A percentile compares a stretch with the other conserved stretches of the same genome.
phyloP scores from a whole-genome alignment of 2,329 filamentous ascomycete species.

The Stachybotrys chartarum region DNA sequence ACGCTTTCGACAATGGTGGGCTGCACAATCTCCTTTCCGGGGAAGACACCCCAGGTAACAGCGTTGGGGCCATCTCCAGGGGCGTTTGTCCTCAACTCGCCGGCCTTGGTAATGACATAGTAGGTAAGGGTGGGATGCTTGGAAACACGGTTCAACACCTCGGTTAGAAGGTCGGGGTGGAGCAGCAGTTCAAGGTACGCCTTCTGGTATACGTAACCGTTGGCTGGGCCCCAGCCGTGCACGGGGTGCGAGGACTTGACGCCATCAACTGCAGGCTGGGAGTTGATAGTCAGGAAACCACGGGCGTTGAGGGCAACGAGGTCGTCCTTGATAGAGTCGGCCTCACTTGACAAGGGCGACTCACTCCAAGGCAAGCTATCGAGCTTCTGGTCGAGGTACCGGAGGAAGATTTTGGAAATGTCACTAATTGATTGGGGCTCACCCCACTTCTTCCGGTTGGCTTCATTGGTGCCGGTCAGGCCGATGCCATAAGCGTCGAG shows the following conservation, averaged over 20 bases:
- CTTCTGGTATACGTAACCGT: slow-evolving; percentile 98
- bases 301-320: slow-evolving; percentile 78
- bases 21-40: slow-evolving; percentile 98
- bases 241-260: slow-evolving; percentile 80
- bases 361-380: slow-evolving; percentile 92
- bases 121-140: slow-evolving; percentile 79
- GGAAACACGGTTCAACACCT: slow-evolving; percentile 72
- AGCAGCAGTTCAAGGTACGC: slow-evolving; percentile 91
- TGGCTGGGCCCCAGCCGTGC: slow-evolving; percentile 89
- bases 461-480: slow-evolving; percentile 88
- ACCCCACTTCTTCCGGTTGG: slow-evolving; percentile 93
- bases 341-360: slow-evolving; percentile 74
- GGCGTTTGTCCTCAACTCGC: slow-evolving; percentile 77
- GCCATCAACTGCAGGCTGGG: slow-evolving; percentile 89
- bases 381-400: slow-evolving; percentile 74
- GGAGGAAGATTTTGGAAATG: slow-evolving; percentile 74
- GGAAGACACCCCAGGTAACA: slow-evolving; percentile 99
- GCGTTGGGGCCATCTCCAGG: slow-evolving; percentile 85
- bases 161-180: slow-evolving; percentile 68
- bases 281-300: slow-evolving; percentile 92
- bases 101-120: slow-evolving; percentile 82
- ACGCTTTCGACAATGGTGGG: slow-evolving; percentile 98
- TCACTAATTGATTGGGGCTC: slow-evolving; percentile 74
- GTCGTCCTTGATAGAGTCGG: slow-evolving; percentile 67
- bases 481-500: slow-evolving; percentile 92